Base-by-base conservation (phyloP, 768 basidiomycete genomes). In the Suillus placidus region DNA sequence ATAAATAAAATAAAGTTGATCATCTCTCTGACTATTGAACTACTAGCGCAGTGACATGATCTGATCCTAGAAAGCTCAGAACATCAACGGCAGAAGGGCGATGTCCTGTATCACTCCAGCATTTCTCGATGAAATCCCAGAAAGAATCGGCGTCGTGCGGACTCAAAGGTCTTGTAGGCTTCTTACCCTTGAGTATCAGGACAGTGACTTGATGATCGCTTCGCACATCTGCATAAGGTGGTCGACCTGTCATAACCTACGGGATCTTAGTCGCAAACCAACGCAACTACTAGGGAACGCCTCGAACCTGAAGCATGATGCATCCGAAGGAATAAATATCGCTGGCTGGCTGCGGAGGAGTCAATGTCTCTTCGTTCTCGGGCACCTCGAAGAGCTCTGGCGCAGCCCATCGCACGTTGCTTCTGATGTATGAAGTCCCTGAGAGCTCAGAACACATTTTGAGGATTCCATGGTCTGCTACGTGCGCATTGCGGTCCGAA, bases 381-480 rank as follows among this genome's bases (percentile, higher is more conserved):
- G 72, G 66, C n/a, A 69, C 35, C 18, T 70, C 72, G 64, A 80
- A 83, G 4, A 83, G 68, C 18, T 77, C 69, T 1, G 81, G 71
- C 51, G 82, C 83, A n/a, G 81, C 79, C 81, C 82, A 83, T 0
- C 83, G 77, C 43, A 82, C 77, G 66, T 60, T 60, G 38, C 6
- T 58, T 18, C 58, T 75, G 61, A 72, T 62, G 26, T 62, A 62
- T 35, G 69, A 68, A 18, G 66, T 69, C 10, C 64, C 67, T 26
- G 64, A 67, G 4, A 68, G 66, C 30, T 77, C 76, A 62, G 66
- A 70, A 38, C 74, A 65, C 32, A 80, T 69, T 16, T 67, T 68
- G 13, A 77, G 76, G 18, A 81, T 71, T 9, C 80, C 80, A 26
- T 80, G 80, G 68, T 80, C 81, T 23, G 73, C 74, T 12, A 81